Conservation (phyloP, 1,139 yeast genomes). For the Keqinozyma sinolaborantium region DNA sequence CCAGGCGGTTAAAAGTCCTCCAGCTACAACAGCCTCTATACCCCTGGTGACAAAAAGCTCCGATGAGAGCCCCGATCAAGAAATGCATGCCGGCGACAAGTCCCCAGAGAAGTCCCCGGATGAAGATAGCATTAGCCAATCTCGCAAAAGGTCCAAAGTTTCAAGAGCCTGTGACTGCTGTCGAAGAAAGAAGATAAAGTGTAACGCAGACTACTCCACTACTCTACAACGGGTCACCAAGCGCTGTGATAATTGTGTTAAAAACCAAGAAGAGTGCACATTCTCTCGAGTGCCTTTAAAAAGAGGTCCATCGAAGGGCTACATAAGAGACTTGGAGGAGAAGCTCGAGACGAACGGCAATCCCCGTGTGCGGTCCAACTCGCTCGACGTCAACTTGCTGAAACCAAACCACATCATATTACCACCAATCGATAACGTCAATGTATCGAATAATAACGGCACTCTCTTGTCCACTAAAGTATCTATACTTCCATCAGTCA, state of each 20-base stretch:
- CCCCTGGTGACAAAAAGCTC: no score
- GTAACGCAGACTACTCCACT: constrained; percentile 53
- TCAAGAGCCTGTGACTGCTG: constrained; percentile 70
- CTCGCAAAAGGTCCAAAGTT: constrained; percentile 61
- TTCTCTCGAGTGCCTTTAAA: constrained; percentile 69
- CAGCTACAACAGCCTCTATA: no score
- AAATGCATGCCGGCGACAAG: no score
- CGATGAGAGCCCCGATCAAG: no score
- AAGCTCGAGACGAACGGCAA: constrained; percentile 11
- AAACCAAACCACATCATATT: constrained; percentile 6
- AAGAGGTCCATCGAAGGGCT: constrained; percentile 77
- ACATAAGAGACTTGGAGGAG: constrained; percentile 43
- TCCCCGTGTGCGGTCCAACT: background rate
- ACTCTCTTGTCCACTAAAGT: background rate
- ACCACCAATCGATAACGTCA: constrained; percentile 9
- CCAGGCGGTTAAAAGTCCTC: no score
- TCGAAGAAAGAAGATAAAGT: constrained; percentile 58
- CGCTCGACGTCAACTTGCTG: background rate
- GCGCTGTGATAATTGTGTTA: constrained; percentile 55
- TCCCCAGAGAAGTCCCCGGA: no score
- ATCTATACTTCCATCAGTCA: constrained; percentile 5
- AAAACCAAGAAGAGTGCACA: constrained; percentile 52
- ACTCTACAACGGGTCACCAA: constrained; percentile 42
- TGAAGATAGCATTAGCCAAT: no score
- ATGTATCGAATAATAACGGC: constrained; percentile 3